Base-by-base conservation (phyloP, 139 green algal species). In the Mychonastes homosphaera region DNA sequence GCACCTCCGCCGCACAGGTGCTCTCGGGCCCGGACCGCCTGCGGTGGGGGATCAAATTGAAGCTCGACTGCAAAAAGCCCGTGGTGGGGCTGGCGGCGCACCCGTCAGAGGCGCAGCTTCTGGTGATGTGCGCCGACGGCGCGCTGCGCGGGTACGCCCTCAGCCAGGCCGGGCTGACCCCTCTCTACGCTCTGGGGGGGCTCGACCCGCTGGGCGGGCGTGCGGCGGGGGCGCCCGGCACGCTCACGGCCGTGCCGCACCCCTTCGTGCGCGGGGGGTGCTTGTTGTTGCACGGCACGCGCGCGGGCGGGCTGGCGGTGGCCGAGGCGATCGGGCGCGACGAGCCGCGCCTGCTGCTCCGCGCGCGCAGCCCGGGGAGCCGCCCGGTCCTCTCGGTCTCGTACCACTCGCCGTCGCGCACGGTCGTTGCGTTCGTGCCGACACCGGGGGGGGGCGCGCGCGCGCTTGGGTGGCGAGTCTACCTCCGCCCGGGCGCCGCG, bases 81-180 rank as follows among this genome's bases (percentile, higher is more conserved):
- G 53, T 69, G 6, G 44, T 71, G 21, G 56, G 44, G 4, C 49
- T 77, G 36, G 64, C 64, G 0, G 59, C 54, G 4, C 70, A 77
- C 49, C 49, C 44, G 3, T 36, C 27, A 18, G 60, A 68, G 10
- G 36, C 41, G 23, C 70, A 73, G 60, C 44, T 77, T 41, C 27
- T 77, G 54, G 54, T 70, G 41, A 55, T 73, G 49, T 56, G 47
- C 29, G 70, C 46, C 5, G 70, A 77, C 45, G 64, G 70, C 33
- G 26, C 23, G 44, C 51, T 77, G 60, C 27, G 64, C 12, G 62
- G 70, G 10, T 77, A 77, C 45, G 56, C 49, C 34, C 43, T 72
- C 36, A 56, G 29, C 6, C 35, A 28, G 0, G 35, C 33, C 2
- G 56, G 55, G 35, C 52, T 77, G 27, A 38, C 55, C 36, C 54